Evolutionary conservation across 768 basidiomycete genomes (phyloP), one percentile per base, ranked within the genome.

Genomic region (Leccinum rimulosum): DNA sequence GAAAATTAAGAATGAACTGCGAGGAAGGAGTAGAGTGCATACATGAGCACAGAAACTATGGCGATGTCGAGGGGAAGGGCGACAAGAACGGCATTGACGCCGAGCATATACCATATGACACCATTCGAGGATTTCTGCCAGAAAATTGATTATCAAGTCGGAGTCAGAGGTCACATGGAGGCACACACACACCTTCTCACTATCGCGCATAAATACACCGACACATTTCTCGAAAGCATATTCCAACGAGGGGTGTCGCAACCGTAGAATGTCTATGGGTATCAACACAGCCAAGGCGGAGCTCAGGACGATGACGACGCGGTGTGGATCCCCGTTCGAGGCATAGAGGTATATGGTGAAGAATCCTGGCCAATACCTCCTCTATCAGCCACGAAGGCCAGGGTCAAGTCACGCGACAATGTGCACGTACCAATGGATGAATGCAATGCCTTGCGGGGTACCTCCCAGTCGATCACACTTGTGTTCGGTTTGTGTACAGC

Each of bases 21-120:
- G 30, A 33, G 3, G 31, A 40, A 28, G 28, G 40, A 45, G 28
- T 35, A n/a, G 43, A 45, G 8, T 9, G 80, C 89, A 66, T 70
- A 91, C 94, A 94, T 92, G 64, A 95, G 80, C 63, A 97, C 89
- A 7, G 93, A 83, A 14, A 96, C 86, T n/a, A 91, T 85, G 11
- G 94, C 94, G 33, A 97, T 82, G 68, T 96, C 95, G 51, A 88
- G 79, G 2, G 95, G 95, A 67, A 92, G 90, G 52, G 86, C 74
- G 0, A 82, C 74, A 19, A 97, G 81, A 15, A 85, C 90, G 67
- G 86, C 82, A 61, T 91, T 83, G 62, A 90, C 92, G 17, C 95
- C 95, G 27, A 95, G 73, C 58, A 96, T 86, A 71, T 96, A 97
- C 92, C 59, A 96, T 50, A 87, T 84, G 30, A 95, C 91, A 1